A percentile compares a stretch with the other conserved stretches of the same genome.
Conservation (phyloP, 768 basidiomycete species). For the Leucocoprinus sp. region DNA sequence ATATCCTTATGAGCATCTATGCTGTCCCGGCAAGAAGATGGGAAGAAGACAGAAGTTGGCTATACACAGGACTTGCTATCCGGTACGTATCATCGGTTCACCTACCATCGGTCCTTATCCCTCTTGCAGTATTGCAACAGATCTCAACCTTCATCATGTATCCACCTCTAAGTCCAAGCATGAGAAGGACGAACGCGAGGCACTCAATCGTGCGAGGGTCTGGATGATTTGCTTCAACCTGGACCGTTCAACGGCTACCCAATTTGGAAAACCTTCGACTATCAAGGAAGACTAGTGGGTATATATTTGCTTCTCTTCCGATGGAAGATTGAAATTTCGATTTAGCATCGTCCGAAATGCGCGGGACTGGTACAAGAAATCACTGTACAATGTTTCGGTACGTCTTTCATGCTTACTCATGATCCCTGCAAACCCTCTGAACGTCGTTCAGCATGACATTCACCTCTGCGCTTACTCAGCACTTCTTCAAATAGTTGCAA, state of each 20-base stretch:
- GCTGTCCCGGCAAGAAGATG: conserved; percentile 73
- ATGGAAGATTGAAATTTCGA: background rate
- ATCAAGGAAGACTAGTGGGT: conserved; percentile 78
- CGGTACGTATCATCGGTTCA: conserved; percentile 32
- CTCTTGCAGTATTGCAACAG: conserved; percentile 67
- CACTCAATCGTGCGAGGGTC: conserved; percentile 75
- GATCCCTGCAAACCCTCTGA: conserved; percentile 3
- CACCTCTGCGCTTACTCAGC: conserved; percentile 70
- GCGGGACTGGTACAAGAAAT: conserved; percentile 68
- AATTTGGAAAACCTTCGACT: conserved; percentile 85
- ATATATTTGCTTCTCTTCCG: background rate
- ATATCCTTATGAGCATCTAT: conserved; percentile 80
- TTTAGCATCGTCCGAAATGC: conserved; percentile 60
- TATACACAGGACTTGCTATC: conserved; percentile 82
- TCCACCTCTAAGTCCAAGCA: conserved; percentile 51
- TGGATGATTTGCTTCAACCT: conserved; percentile 91
- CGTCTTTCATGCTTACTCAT: conserved; percentile 8
- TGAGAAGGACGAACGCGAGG: conserved; percentile 74
- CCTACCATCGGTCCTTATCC: conserved; percentile 3
- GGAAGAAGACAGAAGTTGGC: conserved; percentile 88
- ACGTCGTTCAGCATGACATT: conserved; percentile 52
- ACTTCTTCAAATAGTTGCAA: conserved; percentile 59
- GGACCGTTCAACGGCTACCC: conserved; percentile 80
- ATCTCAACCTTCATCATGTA: conserved; percentile 76
- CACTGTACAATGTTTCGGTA: conserved; percentile 52